Evolutionary conservation across 2,329 filamentous ascomycete species (phyloP).

Genomic region (Monosporascus sp.): DNA sequence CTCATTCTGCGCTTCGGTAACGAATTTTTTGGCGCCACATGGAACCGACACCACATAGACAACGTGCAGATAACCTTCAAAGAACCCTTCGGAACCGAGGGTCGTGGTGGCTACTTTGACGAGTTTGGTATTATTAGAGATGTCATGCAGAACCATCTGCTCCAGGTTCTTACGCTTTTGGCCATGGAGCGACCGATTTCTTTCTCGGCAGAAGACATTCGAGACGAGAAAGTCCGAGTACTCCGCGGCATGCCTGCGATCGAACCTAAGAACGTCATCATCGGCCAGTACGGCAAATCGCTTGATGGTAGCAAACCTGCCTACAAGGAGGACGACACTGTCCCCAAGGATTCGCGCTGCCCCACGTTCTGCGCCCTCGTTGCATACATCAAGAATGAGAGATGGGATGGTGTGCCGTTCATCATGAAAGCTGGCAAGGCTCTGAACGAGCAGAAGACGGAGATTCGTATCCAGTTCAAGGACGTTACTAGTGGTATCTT

Average conservation of each 20-base stretch:
- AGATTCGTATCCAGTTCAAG: constrained; percentile 99
- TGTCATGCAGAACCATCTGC: constrained; percentile 99
- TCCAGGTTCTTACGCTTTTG: constrained; percentile 91
- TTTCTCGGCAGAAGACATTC: constrained; percentile 96
- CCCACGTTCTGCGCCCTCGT: constrained; percentile 97
- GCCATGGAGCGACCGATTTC: constrained; percentile 98
- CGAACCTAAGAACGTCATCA: constrained; percentile 99
- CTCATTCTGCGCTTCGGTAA: constrained; percentile 97
- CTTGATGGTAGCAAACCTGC: constrained; percentile 93
- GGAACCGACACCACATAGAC: constrained; percentile 99
- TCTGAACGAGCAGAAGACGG: constrained; percentile 98
- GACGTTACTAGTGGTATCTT: constrained; percentile 99
- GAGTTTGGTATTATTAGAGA: constrained; percentile 99
- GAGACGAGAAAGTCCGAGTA: constrained; percentile 97
- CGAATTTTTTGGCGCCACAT: constrained; percentile 96
- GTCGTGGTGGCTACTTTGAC: constrained; percentile 96
- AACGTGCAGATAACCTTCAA: constrained; percentile 99
- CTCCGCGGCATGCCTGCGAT: constrained; percentile 89
- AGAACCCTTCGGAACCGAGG: constrained; percentile 97
- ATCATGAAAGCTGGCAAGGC: constrained; percentile 99
- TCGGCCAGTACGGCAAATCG: constrained; percentile 95
- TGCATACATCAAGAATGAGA: constrained; percentile 98
- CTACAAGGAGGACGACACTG: constrained; percentile 98
- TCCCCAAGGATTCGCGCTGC: constrained; percentile 94
- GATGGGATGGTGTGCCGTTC: constrained; percentile 98